A percentile compares a stretch with the other conserved stretches of the same genome.
Evolutionary conservation across 2,329 filamentous ascomycete species (phyloP).

Genomic region (Claviceps sp.): DNA sequence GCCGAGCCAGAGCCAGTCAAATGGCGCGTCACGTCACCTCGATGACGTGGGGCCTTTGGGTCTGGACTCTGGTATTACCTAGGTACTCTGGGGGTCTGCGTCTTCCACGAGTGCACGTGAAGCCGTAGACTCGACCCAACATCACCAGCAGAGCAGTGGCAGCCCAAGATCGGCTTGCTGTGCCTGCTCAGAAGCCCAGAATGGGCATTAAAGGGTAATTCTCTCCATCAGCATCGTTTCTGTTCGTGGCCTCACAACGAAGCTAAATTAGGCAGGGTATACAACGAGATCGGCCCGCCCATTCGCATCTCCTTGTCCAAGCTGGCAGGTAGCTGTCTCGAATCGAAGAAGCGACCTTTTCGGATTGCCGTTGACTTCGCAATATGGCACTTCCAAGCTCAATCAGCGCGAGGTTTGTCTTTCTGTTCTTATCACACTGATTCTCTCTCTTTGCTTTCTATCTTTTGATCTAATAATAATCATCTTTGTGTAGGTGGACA

Average conservation of each 20-base stretch:
- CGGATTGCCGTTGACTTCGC: conserved; percentile 87
- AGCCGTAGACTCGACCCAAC: not conserved
- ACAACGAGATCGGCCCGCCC: conserved; percentile 75
- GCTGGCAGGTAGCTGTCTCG: conserved; percentile 65
- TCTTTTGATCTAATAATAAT: not conserved
- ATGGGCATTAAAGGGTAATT: conserved; percentile 56
- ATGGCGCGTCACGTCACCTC: conserved; percentile 13
- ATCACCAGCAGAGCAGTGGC: not conserved
- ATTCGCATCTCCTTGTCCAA: conserved; percentile 70
- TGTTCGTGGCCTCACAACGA: no score
- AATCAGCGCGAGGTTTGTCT: conserved; percentile 55
- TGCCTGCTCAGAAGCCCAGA: not conserved
- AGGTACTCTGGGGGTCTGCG: no score
- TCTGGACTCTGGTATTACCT: not conserved
- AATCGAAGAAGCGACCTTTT: conserved; percentile 56
- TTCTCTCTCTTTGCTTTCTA: no score
- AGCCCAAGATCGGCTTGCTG: not conserved
- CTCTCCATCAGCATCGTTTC: not conserved
- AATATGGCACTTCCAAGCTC: conserved; percentile 94
- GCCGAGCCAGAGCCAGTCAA: conserved; percentile 16
- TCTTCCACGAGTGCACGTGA: not conserved
- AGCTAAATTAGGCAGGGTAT: conserved; percentile 48
- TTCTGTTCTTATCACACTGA: not conserved
- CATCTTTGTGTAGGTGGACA: conserved; percentile 46
- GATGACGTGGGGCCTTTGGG: conserved; percentile 15